phyloP scores from a whole-genome alignment of 2,329 filamentous ascomycete species.

The Biscogniauxia sp. region DNA sequence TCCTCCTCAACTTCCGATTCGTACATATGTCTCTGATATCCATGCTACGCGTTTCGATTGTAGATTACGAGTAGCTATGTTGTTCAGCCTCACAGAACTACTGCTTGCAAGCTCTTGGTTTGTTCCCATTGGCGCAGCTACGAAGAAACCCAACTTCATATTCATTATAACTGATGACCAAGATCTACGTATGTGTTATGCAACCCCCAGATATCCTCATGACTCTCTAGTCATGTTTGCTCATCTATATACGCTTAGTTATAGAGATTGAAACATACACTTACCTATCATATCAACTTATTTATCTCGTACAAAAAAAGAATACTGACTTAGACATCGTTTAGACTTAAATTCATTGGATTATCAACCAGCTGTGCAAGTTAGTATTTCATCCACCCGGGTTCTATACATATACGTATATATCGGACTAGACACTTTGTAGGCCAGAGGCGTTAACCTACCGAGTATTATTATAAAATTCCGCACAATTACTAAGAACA shows the following conservation, averaged over 20 bases:
- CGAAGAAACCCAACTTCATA: constrained; percentile 46
- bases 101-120: neutral
- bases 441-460: neutral
- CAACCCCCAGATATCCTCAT: neutral
- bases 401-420: neutral
- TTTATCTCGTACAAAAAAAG: neutral
- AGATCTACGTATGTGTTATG: constrained; percentile 50
- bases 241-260: constrained; percentile 50
- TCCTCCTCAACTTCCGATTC: neutral
- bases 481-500: neutral
- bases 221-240: neutral
- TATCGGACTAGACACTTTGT: neutral
- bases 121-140: neutral
- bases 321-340: neutral
- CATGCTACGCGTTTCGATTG: neutral
- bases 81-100: neutral
- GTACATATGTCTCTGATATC: neutral
- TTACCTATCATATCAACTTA: neutral
- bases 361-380: neutral
- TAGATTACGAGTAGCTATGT: neutral
- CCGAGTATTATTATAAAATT: neutral
- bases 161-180: constrained; percentile 62
- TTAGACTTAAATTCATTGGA: neutral
- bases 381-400: neutral
- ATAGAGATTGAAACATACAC: neutral